Base-by-base conservation (phyloP, 164 flowering plant genomes). In the Sedum album region DNA sequence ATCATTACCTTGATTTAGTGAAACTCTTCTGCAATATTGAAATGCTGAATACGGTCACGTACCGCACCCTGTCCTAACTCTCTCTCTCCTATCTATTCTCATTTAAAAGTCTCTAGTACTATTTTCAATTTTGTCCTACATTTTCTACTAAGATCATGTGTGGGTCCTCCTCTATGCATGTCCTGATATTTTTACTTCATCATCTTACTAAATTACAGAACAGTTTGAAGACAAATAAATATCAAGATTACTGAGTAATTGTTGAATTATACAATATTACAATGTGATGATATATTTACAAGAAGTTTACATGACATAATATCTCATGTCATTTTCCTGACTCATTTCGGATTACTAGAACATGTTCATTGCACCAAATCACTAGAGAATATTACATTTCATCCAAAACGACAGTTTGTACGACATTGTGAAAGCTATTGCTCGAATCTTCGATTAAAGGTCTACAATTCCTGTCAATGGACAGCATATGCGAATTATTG, bases 351-450 rank as follows among this genome's bases (percentile, higher is more conserved):
- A 21, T 21, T 23, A 5, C 21, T 21, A 25, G 26, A 23, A 53
- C n/a, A n/a, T n/a, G 30, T 53, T 53, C 60, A 53, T 8, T 53
- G 60, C 60, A 53, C 60, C 60, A 53, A 53, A 53, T 53, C 60
- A 53, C 7, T 5, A 53, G 8, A 18, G 30, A 53, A 21, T 53
- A 23, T 49, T n/a, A n/a, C n/a, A 49, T 53, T 23, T 25, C 60
- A 1, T 23, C 60, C 1, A 53, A 53, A 23, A 53, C 25, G 60
- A 53, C 60, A 53, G 55, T 23, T 53, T 53, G 30, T 53, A 53
- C 60, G 28, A 53, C 60, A 53, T 53, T 53, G 26, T 53, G 60
- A 53, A 23, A 53, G 60, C 60, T 21, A 53, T 23, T 21, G 28
- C 60, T 53, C 60, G 60, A 53, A n/a, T n/a, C n/a, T n/a, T n/a